Conservation (phyloP, 2,329 filamentous ascomycete genomes). For the Fusarium tupiense region DNA sequence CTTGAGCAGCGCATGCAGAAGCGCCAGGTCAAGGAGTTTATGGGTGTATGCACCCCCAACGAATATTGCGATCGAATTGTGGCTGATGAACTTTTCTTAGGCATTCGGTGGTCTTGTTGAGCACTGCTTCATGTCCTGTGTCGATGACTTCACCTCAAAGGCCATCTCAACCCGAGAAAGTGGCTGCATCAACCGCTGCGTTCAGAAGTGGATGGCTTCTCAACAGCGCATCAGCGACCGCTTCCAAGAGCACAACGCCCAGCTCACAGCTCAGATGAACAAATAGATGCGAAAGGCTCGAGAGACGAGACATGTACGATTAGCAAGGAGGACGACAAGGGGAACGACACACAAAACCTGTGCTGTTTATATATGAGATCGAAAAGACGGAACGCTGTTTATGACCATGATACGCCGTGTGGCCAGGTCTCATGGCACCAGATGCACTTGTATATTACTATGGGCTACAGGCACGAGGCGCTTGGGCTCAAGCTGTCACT, state of each 20-base stretch:
- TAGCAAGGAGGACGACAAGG: slow-evolving; percentile 21
- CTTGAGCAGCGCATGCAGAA: slow-evolving; percentile 95
- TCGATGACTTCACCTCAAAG: slow-evolving; percentile 99
- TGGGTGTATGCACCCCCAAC: slow-evolving; percentile 75
- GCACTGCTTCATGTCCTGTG: slow-evolving; percentile 95
- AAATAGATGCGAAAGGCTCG: slow-evolving; percentile 38
- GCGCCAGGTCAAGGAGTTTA: slow-evolving; percentile 99
- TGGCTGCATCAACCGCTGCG: slow-evolving; percentile 92
- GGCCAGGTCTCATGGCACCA: slow-evolving; percentile 30
- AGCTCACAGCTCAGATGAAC: slow-evolving; percentile 64
- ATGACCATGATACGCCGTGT: slow-evolving; percentile 20
- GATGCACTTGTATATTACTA: slow-evolving; percentile 41
- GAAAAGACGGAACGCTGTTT: slow-evolving; percentile 8
- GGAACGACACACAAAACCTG: slow-evolving; percentile 2
- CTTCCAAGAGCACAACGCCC: slow-evolving; percentile 78
- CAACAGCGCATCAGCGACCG: slow-evolving; percentile 90
- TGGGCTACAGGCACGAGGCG: slow-evolving; percentile 24
- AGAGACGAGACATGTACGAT: slow-evolving; percentile 32
- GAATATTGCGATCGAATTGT: too few species aligned
- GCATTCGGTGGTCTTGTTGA: slow-evolving; percentile 65
- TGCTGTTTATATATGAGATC: slow-evolving; percentile 10
- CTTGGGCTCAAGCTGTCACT: slow-evolving; percentile 2
- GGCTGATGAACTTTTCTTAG: slow-evolving; percentile 28
- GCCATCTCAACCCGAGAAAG: slow-evolving; percentile 87
- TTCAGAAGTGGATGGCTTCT: slow-evolving; percentile 94